Evolutionary conservation across 2,329 filamentous ascomycete species (phyloP).

Genomic region (Aspergillus clavatus): DNA sequence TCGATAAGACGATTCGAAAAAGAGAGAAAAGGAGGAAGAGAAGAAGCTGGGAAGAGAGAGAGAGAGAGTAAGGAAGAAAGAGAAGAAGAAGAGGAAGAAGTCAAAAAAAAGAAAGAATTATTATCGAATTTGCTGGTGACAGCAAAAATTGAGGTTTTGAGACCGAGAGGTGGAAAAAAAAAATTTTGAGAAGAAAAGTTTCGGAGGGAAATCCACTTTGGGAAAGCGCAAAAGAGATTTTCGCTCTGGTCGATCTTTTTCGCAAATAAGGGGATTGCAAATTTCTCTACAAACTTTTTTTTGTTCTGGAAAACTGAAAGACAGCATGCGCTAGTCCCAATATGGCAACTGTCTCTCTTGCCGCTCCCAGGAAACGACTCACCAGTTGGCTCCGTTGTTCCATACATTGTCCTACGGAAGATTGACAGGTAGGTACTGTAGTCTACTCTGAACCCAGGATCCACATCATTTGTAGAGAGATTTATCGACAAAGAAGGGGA

Average conservation of each 20-base stretch:
- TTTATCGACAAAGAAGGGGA: background rate
- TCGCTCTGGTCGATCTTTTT: slow-evolving; percentile 18
- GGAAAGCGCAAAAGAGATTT: background rate
- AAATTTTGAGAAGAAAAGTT: background rate
- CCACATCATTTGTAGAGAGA: background rate
- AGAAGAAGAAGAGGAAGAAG: slow-evolving; percentile 23
- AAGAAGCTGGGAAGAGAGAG: slow-evolving; percentile 21
- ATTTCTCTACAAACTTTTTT: slow-evolving; percentile 9
- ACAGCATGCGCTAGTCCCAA: slow-evolving; percentile 20
- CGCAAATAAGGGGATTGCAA: slow-evolving; percentile 37
- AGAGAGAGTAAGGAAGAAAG: slow-evolving; percentile 25
- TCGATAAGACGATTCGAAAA: slow-evolving; percentile 30
- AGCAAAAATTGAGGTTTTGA: too few relatives aligned
- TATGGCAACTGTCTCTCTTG: slow-evolving; percentile 9
- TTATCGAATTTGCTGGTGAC: slow-evolving; percentile 6
- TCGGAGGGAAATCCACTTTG: background rate
- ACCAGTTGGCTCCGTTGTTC: background rate
- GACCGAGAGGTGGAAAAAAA: too few relatives aligned
- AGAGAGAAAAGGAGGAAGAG: slow-evolving; percentile 20
- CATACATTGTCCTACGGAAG: too few relatives aligned
- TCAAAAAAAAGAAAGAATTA: slow-evolving; percentile 15
- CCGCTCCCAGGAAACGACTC: slow-evolving; percentile 18
- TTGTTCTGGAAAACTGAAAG: background rate
- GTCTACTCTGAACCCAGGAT: background rate
- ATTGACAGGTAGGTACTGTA: too few relatives aligned